Conservation (phyloP, 1,284 basidiomycete genomes). For the Tilletia indica region DNA sequence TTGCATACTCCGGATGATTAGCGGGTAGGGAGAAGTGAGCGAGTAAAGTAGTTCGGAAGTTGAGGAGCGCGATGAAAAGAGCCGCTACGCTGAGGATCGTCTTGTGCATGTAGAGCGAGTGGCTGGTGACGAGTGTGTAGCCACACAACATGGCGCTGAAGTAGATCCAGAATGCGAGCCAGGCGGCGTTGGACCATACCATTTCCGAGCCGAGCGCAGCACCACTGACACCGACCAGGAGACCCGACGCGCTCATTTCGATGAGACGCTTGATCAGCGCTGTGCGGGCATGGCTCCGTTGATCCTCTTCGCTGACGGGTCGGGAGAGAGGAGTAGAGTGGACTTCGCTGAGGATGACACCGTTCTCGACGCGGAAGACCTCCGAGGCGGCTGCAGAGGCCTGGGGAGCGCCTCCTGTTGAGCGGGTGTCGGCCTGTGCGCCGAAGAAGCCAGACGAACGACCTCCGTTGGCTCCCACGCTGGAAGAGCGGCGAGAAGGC, state of each 20-base stretch:
- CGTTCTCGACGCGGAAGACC: constrained; percentile 53
- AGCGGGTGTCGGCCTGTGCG: background rate
- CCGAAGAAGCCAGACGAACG: background rate
- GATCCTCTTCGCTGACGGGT: constrained; percentile 12
- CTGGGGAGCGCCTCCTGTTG: background rate
- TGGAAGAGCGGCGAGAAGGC: background rate
- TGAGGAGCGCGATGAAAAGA: constrained; percentile 36
- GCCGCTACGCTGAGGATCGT: constrained; percentile 35
- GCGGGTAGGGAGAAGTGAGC: background rate
- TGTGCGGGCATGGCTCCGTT: constrained; percentile 18
- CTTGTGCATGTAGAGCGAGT: constrained; percentile 48
- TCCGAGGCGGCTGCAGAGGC: constrained; percentile 32
- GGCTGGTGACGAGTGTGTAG: constrained; percentile 31
- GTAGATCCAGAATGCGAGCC: constrained; percentile 29
- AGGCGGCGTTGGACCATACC: constrained; percentile 14
- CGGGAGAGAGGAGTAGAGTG: constrained; percentile 35
- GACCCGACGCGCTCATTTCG: constrained; percentile 34
- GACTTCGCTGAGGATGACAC: constrained; percentile 52
- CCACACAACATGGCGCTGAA: constrained; percentile 32
- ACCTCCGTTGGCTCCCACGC: background rate
- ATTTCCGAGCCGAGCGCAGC: constrained; percentile 26
- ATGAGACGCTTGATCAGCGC: constrained; percentile 34
- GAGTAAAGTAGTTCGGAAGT: constrained; percentile 44
- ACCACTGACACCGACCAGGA: constrained; percentile 32
- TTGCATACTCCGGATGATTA: constrained; percentile 18